Percentiles rank a stretch among this genome's conserved stretches.
Conservation (phyloP, 495 filamentous ascomycete genomes). For the Penicillium cosmopolitanum region DNA sequence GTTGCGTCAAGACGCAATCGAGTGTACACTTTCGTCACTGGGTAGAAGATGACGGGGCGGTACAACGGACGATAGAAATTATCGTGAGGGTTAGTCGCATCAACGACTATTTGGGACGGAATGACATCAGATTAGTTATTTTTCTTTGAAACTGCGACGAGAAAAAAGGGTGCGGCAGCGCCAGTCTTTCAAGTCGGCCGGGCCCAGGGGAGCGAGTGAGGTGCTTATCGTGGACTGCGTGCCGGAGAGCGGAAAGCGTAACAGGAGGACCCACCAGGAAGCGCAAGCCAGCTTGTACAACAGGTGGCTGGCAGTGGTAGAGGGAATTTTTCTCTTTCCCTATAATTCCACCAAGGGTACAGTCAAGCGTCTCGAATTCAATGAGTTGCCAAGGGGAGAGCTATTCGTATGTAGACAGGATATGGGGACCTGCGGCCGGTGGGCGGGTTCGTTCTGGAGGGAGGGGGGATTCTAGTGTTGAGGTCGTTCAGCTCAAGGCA, state of each 20-base stretch:
- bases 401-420: slow-evolving; percentile 13
- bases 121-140: slow-evolving; percentile 40
- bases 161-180: slow-evolving; percentile 3
- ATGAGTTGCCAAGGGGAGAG: not conserved
- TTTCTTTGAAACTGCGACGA: slow-evolving; percentile 22
- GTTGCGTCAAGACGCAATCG: not conserved
- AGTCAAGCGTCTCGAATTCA: not conserved
- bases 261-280: slow-evolving; percentile 28
- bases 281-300: slow-evolving; percentile 22
- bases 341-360: not conserved
- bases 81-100: slow-evolving; percentile 20
- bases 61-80: slow-evolving; percentile 11
- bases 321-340: not conserved
- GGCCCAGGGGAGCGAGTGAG: slow-evolving; percentile 29
- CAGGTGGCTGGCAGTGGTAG: slow-evolving; percentile 6
- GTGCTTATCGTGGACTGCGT: slow-evolving; percentile 27
- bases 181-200: slow-evolving; percentile 7
- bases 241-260: slow-evolving; percentile 15
- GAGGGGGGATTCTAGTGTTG: slow-evolving; percentile 19
- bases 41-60: slow-evolving; percentile 10
- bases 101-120: slow-evolving; percentile 21
- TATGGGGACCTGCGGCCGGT: slow-evolving; percentile 33
- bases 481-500: slow-evolving; percentile 19
- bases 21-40: not conserved
- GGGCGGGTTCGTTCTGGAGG: slow-evolving; percentile 6